Evolutionary conservation across 2,329 filamentous ascomycete genomes (phyloP).

Genomic region (Aspergillus ibericus): DNA sequence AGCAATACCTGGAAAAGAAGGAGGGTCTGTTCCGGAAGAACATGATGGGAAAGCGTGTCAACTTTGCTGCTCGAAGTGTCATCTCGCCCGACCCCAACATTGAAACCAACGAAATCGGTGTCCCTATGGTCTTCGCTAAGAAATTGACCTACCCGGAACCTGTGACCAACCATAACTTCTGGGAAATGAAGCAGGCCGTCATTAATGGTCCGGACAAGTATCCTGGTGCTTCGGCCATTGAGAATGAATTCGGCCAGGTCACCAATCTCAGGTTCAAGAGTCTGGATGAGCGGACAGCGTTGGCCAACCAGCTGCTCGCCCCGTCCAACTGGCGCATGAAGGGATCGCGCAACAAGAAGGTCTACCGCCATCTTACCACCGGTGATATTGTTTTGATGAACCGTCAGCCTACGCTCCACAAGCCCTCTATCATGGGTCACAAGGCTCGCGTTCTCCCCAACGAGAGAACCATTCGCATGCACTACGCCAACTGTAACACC

Average conservation of each 20-base stretch:
- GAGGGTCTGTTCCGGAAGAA: slow-evolving; percentile 98
- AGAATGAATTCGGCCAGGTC: slow-evolving; percentile 92
- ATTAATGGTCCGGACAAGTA: slow-evolving; percentile 92
- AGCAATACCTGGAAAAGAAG: slow-evolving; percentile 97
- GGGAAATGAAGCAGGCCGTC: slow-evolving; percentile 91
- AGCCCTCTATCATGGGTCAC: slow-evolving; percentile 99
- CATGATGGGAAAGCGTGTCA: slow-evolving; percentile 99
- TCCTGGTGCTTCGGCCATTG: slow-evolving; percentile 90
- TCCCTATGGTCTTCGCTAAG: slow-evolving; percentile 94
- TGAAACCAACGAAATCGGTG: slow-evolving; percentile 97
- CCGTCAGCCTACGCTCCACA: slow-evolving; percentile 94
- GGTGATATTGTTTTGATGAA: slow-evolving; percentile 99
- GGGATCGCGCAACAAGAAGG: slow-evolving; percentile 87
- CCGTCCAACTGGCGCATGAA: slow-evolving; percentile 73
- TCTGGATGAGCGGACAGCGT: slow-evolving; percentile 78
- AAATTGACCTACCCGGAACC: slow-evolving; percentile 97
- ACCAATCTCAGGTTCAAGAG: slow-evolving; percentile 85
- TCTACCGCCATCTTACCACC: slow-evolving; percentile 91
- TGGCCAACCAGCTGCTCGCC: slow-evolving; percentile 90
- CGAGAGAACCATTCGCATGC: slow-evolving; percentile 98
- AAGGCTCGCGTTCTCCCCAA: slow-evolving; percentile 86
- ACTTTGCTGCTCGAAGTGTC: slow-evolving; percentile 94
- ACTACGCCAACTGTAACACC: slow-evolving; percentile 99
- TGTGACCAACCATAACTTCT: slow-evolving; percentile 95
- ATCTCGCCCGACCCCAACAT: slow-evolving; percentile 99